Base-by-base conservation (phyloP, 2,329 filamentous ascomycete genomes). In the Dactylellina leptospora region DNA sequence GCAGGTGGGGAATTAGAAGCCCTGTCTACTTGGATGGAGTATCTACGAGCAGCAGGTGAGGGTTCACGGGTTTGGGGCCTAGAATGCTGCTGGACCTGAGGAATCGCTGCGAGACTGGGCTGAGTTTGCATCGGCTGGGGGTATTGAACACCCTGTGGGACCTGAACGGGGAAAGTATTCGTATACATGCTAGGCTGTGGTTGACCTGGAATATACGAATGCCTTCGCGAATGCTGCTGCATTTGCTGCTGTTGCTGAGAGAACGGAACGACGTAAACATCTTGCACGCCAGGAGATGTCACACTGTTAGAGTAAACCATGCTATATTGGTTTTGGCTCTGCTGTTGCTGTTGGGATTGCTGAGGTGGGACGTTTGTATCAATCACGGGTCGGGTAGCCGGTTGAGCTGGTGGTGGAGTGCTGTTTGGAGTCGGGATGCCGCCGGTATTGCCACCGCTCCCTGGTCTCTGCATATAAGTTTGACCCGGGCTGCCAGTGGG, bases 291-390 rank as follows among this genome's bases (percentile, higher is more conserved):
- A 3, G 69, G 69, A 16, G 69, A 73, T 38, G 69, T 73, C 53
- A 73, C 50, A 30, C 69, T 73, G 38, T 73, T 73, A 25, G 60
- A 66, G 60, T 36, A 73, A 20, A 73, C 60, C 69, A 70, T 70
- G 55, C 58, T 62, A 16, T 59, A 58, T 27, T 63, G 68, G 23
- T 55, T 48, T 22, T 61, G 56, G 10, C 25, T 38, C 30, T 61
- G 63, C 6, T 42, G 36, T 36, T 70, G 64, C 30, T 61, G 64
- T 36, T 71, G 66, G 36, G 64, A 28, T 23, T 55, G 47, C 3
- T 33, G 38, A 45, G 66, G 58, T 11, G 66, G 36, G 2, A 71
- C 66, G 20, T 71, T 71, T 42, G 66, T 71, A 53, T 71, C 66
- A 51, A 71, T 51, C 23, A 56, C 44, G 9, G 66, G 66, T 6